These are phyloP conservation scores for Teratosphaeria zuluensis DNA, from an alignment of 2,329 filamentous ascomycete genomes.

Conservation along the genomic window DNA sequence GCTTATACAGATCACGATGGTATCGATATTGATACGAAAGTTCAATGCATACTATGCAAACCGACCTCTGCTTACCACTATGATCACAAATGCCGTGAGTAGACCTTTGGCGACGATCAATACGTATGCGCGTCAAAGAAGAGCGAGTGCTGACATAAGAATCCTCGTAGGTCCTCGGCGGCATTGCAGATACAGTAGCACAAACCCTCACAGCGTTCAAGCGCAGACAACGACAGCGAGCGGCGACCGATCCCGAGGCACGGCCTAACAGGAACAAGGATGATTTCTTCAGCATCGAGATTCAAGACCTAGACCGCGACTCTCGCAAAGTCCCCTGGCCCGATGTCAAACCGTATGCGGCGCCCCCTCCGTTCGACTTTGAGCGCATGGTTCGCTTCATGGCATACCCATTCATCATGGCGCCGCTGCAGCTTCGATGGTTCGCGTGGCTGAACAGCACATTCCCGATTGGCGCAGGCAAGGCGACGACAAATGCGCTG, in stretches of 20 bases:
- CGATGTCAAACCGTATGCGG: constrained; percentile 34
- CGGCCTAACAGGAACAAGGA: constrained; percentile 40
- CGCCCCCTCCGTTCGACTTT: constrained; percentile 85
- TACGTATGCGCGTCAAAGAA: background rate
- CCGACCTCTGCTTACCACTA: constrained; percentile 93
- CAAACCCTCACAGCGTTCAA: constrained; percentile 83
- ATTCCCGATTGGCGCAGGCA: constrained; percentile 59
- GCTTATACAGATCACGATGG: constrained; percentile 77
- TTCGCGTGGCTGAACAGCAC: constrained; percentile 72
- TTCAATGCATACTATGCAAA: constrained; percentile 94
- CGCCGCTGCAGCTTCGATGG: constrained; percentile 91
- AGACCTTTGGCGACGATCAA: background rate
- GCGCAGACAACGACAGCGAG: constrained; percentile 36
- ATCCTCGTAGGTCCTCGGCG: constrained; percentile 61
- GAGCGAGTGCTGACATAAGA: background rate
- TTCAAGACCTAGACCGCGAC: constrained; percentile 62
- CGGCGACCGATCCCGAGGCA: constrained; percentile 47
- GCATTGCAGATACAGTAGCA: constrained; percentile 91
- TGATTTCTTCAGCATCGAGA: constrained; percentile 73
- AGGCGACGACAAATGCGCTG: constrained; percentile 59
- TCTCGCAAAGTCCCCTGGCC: constrained; percentile 59
- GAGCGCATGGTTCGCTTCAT: constrained; percentile 91
- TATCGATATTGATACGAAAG: constrained; percentile 69
- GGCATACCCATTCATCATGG: constrained; percentile 95
- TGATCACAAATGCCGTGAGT: constrained; percentile 89